Evolutionary conservation across 2,329 filamentous ascomycete genomes (phyloP), one percentile per base, ranked within the genome.

Genomic region (Periconia sp.): DNA sequence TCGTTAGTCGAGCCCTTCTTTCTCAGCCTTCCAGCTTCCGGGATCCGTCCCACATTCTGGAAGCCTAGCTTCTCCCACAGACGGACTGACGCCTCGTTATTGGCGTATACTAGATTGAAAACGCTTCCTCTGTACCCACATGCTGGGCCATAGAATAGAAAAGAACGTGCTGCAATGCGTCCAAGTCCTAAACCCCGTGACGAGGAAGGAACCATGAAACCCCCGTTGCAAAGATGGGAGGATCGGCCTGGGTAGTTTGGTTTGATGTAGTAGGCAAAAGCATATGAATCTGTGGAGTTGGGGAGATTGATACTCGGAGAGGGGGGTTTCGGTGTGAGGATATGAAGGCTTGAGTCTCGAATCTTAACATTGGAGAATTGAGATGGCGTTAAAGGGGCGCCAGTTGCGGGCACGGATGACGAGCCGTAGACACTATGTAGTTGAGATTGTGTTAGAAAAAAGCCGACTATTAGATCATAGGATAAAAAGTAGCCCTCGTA

Each of bases 181-280:
- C 43, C 43, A 3, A 46, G 33, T 11, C 43, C 43, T 3, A 37
- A 28, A n/a, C 43, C 43, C 9, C 43, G 43, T 4, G 22, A 29
- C 3, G 28, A 17, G 5, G 37, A 34, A 8, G 43, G 37, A 38
- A 75, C 72, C 26, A 75, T 52, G 50, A 75, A 75, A 5, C 69
- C 70, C 17, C 65, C 70, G 80, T 86, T 81, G 76, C 88, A 94
- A 28, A 94, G 82, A 74, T 95, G 89, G 68, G 87, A 91, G 74
- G 87, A 91, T 44, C 89, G 82, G 35, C 89, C 89, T 0, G 89
- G 89, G 68, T 94, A 95, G 71, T 95, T 94, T 35, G 89, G 89
- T 73, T 92, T 90, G 77, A 94, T 87, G 73, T 92, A 92, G 72
- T 94, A 94, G 71, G 37, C 37, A 34, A 46, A 46, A 9, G 43